Base-by-base conservation (phyloP, 768 basidiomycete genomes). In the Podaxis pistillaris region DNA sequence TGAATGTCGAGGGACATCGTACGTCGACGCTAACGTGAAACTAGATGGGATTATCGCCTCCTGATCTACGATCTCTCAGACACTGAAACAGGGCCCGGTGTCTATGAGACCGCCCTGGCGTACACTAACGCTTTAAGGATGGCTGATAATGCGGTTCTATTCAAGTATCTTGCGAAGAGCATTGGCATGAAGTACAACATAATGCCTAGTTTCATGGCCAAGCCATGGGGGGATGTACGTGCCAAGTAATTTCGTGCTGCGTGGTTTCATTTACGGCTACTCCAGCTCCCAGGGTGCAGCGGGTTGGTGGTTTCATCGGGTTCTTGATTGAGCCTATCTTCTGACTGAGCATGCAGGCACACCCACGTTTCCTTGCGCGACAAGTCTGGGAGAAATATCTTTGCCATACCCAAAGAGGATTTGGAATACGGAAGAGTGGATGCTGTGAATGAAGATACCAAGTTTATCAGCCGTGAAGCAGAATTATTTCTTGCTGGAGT, bases 121-220 rank as follows among this genome's bases (percentile, higher is more conserved):
- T 96, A 96, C 68, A 91, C 89, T 1, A 81, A 83, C 1, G 92
- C 91, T 1, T 68, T 84, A 36, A 80, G 88, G 55, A 94, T 96
- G 86, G 94, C 92, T 0, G 94, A 96, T 69, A 95, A 94, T 70
- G 95, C 96, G 0, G 83, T 89, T 57, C 77, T 99, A 52, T 99
- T 93, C 85, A 99, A 99, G 73, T 91, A 89, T 67, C 74, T 92
- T 13, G 91, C 93, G 2, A 98, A 98, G 80, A 93, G 93, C 63
- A 76, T 96, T 1, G 96, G 96, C 0, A 91, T 97, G 83, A 86
- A 89, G 71, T 81, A 91, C 66, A 91, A 90, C 8, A 80, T 99
- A 60, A 84, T 94, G 41, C 96, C 97, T 1, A 96, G 93, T 63
- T 99, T 99, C 76, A 98, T 98, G 96, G 95, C 96, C 0, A 98